Percentiles rank a stretch among this genome's conserved stretches.
Conservation (phyloP, 768 basidiomycete species). For the Porphyrellus cyaneotinctus region DNA sequence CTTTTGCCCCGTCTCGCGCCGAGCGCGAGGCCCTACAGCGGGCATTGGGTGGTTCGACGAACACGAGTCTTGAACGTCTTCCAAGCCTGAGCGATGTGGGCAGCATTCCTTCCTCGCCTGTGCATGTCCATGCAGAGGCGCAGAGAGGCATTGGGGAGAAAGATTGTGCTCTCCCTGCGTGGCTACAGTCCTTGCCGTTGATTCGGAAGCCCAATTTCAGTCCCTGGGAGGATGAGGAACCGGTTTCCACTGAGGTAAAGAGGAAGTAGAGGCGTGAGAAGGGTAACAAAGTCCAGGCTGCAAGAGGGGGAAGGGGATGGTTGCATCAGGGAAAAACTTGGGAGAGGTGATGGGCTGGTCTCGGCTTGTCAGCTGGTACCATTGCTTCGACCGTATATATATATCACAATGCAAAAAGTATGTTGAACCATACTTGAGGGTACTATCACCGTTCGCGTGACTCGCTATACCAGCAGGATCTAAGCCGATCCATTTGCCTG, state of each 20-base stretch:
- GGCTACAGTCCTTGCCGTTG: slow-evolving; percentile 64
- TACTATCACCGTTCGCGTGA: neutral
- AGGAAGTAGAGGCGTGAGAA: slow-evolving; percentile 17
- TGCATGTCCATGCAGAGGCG: slow-evolving; percentile 42
- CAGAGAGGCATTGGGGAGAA: slow-evolving; percentile 22
- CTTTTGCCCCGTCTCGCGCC: slow-evolving; percentile 84
- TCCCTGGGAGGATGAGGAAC: slow-evolving; percentile 77
- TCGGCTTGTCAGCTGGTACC: slow-evolving; percentile 17
- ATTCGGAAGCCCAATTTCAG: slow-evolving; percentile 71
- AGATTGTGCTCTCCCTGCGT: slow-evolving; percentile 48
- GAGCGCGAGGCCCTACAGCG: slow-evolving; percentile 83
- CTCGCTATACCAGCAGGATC: neutral
- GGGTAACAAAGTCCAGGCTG: neutral
- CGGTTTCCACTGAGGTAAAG: slow-evolving; percentile 17
- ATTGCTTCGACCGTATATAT: slow-evolving; percentile 28
- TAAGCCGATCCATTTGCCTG: slow-evolving; percentile 5
- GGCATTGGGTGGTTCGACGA: slow-evolving; percentile 69
- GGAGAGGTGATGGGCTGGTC: slow-evolving; percentile 20
- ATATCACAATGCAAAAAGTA: slow-evolving; percentile 27
- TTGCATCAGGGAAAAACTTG: slow-evolving; percentile 12
- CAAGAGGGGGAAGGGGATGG: neutral
- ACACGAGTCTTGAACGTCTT: slow-evolving; percentile 71
- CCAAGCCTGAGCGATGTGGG: slow-evolving; percentile 76
- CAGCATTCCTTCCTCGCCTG: slow-evolving; percentile 67
- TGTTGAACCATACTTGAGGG: slow-evolving; percentile 21